Conservation (phyloP, 2,329 filamentous ascomycete species). For the Cadophora gregata region DNA sequence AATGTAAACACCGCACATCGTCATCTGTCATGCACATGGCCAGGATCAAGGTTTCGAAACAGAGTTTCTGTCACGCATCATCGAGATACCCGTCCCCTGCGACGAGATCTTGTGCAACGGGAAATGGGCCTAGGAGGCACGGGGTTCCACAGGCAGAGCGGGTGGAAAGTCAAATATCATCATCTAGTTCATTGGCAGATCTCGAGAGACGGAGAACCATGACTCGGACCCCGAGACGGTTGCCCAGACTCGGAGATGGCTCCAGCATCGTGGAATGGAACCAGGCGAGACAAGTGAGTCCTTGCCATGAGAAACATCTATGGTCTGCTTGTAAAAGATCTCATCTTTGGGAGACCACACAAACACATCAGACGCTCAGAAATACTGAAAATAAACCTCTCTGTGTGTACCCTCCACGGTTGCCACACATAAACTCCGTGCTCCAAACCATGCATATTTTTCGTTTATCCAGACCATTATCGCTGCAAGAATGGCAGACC, state of each 20-base stretch:
- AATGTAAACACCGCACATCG: conserved; percentile 12
- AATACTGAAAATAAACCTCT: not conserved
- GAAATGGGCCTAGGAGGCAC: conserved; percentile 6
- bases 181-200: conserved; percentile 12
- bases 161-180: conserved; percentile 17
- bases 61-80: conserved; percentile 20
- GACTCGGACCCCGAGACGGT: conserved; percentile 1
- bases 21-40: conserved; percentile 20
- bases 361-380: not conserved
- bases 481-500: not conserved
- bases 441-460: conserved; percentile 29
- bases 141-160: conserved; percentile 3
- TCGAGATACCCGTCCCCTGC: conserved; percentile 25
- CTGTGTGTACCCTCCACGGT: conserved; percentile 6
- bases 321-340: not conserved
- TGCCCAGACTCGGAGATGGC: not conserved
- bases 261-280: not conserved
- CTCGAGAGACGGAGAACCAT: conserved; percentile 4
- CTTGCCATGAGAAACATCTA: conserved; percentile 3
- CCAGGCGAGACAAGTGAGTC: not conserved
- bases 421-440: conserved; percentile 27
- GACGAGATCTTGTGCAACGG: conserved; percentile 27
- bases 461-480: not conserved
- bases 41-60: conserved; percentile 27
- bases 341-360: not conserved